Base-by-base conservation (phyloP, 1,284 basidiomycete species). In the Puccinia coronata region DNA sequence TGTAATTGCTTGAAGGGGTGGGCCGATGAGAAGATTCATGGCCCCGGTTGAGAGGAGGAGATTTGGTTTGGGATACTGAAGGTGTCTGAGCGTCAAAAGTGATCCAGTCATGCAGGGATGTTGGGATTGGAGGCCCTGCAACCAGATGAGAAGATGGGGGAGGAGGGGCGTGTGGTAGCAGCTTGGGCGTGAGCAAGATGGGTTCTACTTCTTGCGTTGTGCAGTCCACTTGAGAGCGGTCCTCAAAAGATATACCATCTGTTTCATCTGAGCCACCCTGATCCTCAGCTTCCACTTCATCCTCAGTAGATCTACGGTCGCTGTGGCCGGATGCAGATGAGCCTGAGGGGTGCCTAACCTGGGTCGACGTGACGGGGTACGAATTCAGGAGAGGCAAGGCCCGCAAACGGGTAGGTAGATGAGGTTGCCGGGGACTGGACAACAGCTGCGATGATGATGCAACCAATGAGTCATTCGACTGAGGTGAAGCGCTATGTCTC, bases 261-360 rank as follows among this genome's bases (percentile, higher is more conserved):
- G 69, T 25, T 6, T 71, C 43, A 71, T 71, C 63, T n/a, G 63
- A 67, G 41, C 23, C 39, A 5, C 36, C n/a, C 25, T 71, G 69
- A 20, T 47, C 69, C 4, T 71, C 47, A 53, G 14, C 67, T 43
- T 43, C 67, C n/a, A 69, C 47, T 49, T 71, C 69, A 53, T 51
- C 39, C 16, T 47, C 69, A 11, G 47, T 41, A 8, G 47, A 71
- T 25, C 47, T n/a, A 20, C 11, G 69, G 1, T 51, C 43, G 18
- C 47, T 41, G 34, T 25, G n/a, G 47, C 69, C 47, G 4, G 69
- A 71, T 2, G 23, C 41, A 2, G 65, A 67, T 1, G 69, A 71
- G 23, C 34, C 69, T 1, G 69, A 51, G 28, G 69, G 5, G 6
- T 71, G 28, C 28, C 69, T 20, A 31, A 12, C 47, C 18, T 71